Conservation (phyloP, 257 asterid genomes). For the Nicotiana paniculata region DNA sequence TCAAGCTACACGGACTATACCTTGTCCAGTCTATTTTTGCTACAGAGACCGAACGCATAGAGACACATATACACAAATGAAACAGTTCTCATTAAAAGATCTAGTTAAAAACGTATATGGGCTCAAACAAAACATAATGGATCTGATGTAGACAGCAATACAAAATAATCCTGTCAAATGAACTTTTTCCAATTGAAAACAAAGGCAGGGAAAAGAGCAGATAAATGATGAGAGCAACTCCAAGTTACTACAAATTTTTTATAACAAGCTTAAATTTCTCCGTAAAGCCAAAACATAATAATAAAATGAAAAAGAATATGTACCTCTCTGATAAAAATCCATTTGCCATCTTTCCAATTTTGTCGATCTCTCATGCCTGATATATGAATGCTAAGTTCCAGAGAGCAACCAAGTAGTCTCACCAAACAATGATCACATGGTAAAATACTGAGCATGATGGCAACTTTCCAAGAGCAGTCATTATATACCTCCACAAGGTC, state of each 20-base stretch:
- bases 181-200: background rate
- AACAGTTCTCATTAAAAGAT: background rate
- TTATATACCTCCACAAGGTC: slow-evolving; percentile 64
- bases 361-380: slow-evolving; percentile 52
- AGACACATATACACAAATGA: background rate
- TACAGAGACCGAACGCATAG: background rate
- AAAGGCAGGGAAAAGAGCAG: background rate
- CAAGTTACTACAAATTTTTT: background rate
- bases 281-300: background rate
- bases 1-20: background rate
- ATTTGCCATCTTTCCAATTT: slow-evolving; percentile 52
- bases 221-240: background rate
- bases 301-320: background rate
- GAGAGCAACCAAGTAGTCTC: slow-evolving; percentile 52
- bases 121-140: background rate
- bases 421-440: slow-evolving; percentile 38
- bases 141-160: background rate
- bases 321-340: slow-evolving; percentile 62
- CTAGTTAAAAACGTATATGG: background rate
- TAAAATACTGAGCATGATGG: slow-evolving; percentile 42
- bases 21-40: background rate
- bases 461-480: slow-evolving; percentile 55
- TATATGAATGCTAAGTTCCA: slow-evolving; percentile 33
- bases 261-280: background rate
- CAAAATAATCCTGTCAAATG: background rate